Base-by-base conservation (phyloP, 352 stramenopile species). In the Thalassiosira hispida region DNA sequence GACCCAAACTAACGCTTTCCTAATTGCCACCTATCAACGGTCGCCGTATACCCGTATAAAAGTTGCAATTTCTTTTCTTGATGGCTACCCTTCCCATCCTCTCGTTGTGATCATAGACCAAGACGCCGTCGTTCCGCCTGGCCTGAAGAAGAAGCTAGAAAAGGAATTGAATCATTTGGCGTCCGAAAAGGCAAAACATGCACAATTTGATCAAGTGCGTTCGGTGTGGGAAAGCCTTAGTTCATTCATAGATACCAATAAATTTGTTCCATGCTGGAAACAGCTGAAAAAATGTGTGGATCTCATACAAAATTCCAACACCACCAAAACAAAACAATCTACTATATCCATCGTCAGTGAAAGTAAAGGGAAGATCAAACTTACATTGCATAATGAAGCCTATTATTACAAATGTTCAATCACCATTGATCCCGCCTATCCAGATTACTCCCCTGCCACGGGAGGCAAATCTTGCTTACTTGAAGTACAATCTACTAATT, bases 121-220 rank as follows among this genome's bases (percentile, higher is more conserved):
- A 64, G 51, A 64, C 57, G 73, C 31, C 16, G 47, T 73, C 27
- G 67, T 86, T 25, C 73, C 73, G 14, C 66, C 69, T 1, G 81
- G 81, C 20, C 38, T 88, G 14, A 88, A 88, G 63, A 85, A 81
- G 52, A 88, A 88, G n/a, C 40, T 88, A 0, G 81, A 88, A 62
- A 71, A 76, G 8, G 81, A 85, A 47, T 35, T 83, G 40, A 71
- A 64, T 40, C 18, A 23, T 52, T 31, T 81, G 23, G 53, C 59
- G 23, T 42, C n/a, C 23, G 55, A 76, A 31, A 40, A 59, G 9
- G 20, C 62, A 23, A 8, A 49, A 18, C 12, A 29, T 9, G 44
- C 47, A 16, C 44, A 65, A 35, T 74, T 73, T 56, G 53, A 81
- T 63, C 77, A 88, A 77, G 64, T 88, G 7, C 20, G 61, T 6